Evolutionary conservation across 192 early-diverging fungal genomes (phyloP), one percentile per base, ranked within the genome.

Genomic region (Entomortierella lignicola): DNA sequence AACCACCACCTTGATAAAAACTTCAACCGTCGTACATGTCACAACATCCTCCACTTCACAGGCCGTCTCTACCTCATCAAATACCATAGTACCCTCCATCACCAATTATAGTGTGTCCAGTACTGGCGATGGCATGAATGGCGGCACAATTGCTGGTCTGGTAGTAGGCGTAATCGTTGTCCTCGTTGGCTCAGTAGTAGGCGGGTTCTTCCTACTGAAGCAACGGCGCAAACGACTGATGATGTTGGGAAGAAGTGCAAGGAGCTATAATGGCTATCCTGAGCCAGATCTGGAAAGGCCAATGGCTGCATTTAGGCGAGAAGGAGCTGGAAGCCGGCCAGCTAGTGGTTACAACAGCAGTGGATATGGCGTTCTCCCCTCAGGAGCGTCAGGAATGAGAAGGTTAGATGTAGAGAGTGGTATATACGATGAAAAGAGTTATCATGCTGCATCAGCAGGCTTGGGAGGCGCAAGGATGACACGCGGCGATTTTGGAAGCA

Each of bases 141-240:
- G 47, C 0, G 75, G 51, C 1, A 62, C 62, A 7, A 55, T 79
- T n/a, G 75, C 39, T 2, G 75, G 75, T 8, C 32, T 70, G 29
- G 42, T 55, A 0, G 57, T 52, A 18, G 75, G 67, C 0, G 31
- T 61, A 12, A 18, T 70, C 11, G 42, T 56, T 1, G 17, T 79
- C 43, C 43, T 79, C 15, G 51, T 79, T 4, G 75, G 56, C 2
- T 61, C 75, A 0, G 63, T 79, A 17, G 63, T 70, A 1, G 75
- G 75, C 5, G 75, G 66, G 3, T 79, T 79, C 26, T 42, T 79
- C 41, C 20, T 79, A 27, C 26, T 79, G 42, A 79, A 70, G 51
- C 60, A 79, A 31, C 75, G 75, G 6, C 59, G 60, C 6, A 79
- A 79, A 26, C 60, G 75, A 2, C 42, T 79, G 67, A 65, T 79